Base-by-base conservation (phyloP, 2,329 filamentous ascomycete genomes). In the Fusarium tanahbumbuense region DNA sequence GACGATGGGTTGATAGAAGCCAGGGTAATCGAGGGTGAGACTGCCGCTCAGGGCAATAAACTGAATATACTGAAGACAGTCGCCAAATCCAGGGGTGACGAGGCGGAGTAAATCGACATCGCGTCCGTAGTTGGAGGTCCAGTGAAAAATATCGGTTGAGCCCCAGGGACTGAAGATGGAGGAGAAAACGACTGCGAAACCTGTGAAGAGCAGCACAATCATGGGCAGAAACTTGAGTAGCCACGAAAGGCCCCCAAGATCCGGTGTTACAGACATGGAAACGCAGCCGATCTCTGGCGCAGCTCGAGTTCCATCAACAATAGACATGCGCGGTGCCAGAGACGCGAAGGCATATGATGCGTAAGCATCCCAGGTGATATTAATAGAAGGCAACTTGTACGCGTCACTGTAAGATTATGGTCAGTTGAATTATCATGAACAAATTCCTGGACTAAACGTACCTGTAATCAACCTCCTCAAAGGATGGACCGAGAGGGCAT, bases 111-210 rank as follows among this genome's bases (percentile, higher is more conserved):
- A 84, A 81, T 99, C 96, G 66, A 93, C 92, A 74, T 99, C 96
- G 73, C 95, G 90, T 37, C 96, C 96, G 78, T 97, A 98, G 78
- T 99, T 99, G 76, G 93, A 97, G n/a, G 93, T 94, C 94, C 95
- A 99, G 72, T 93, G 91, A 78, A 98, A 98, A 22, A 95, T 86
- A 77, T 99, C 92, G 10, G 89, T 89, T 3, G 93, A 93, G 22
- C 96, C 96, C 95, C 96, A 99, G 0, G 96, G 96, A 76, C 94
- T 98, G 77, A 90, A 95, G 40, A 97, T 93, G 52, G 90, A 92
- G 5, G 96, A 94, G 71, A 93, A 89, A 37, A 94, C 84, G 9
- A 95, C 97, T 16, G 94, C 93, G 61, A 94, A 80, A 3, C 90
- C 96, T 47, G 97, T 93, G 42, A 95, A 84, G 5, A 95, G 82